Conservation (phyloP, 2,329 filamentous ascomycete species). For the Aspergillus piperis region DNA sequence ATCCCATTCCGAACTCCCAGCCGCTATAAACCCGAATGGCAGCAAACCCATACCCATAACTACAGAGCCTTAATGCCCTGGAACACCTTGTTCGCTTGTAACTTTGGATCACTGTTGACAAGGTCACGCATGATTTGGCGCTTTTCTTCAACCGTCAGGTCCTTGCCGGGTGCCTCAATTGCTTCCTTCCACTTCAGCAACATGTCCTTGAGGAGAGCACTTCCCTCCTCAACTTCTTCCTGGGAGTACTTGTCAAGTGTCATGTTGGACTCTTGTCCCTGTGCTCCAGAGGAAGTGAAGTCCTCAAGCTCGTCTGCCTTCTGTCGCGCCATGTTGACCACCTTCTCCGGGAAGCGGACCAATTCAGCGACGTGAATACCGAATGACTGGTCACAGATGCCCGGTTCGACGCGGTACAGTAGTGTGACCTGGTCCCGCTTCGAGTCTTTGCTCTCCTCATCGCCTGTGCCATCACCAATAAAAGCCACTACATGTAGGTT, state of each 20-base stretch:
- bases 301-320: slow-evolving; percentile 98
- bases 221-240: slow-evolving; percentile 87
- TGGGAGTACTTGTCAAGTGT: slow-evolving; percentile 63
- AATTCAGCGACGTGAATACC: slow-evolving; percentile 98
- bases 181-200: slow-evolving; percentile 80
- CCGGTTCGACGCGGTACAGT: slow-evolving; percentile 93
- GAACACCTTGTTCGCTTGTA: slow-evolving; percentile 59
- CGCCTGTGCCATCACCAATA: slow-evolving; percentile 62
- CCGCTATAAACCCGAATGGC: slow-evolving; percentile 9
- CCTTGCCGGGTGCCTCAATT: slow-evolving; percentile 62
- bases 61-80: slow-evolving; percentile 51
- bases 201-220: slow-evolving; percentile 78
- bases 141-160: slow-evolving; percentile 72
- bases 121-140: slow-evolving; percentile 75
- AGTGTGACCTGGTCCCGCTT: slow-evolving; percentile 84
- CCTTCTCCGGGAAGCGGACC: slow-evolving; percentile 93
- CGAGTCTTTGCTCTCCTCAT: slow-evolving; percentile 46
- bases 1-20: slow-evolving; percentile 6
- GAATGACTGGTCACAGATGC: slow-evolving; percentile 95
- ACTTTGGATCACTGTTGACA: slow-evolving; percentile 69
- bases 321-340: slow-evolving; percentile 97
- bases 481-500: slow-evolving; percentile 97
- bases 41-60: background rate
- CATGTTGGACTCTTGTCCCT: slow-evolving; percentile 44
- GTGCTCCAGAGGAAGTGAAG: slow-evolving; percentile 58